Evolutionary conservation across 495 filamentous ascomycete species (phyloP).

Genomic region (Chaetomium tenue): DNA sequence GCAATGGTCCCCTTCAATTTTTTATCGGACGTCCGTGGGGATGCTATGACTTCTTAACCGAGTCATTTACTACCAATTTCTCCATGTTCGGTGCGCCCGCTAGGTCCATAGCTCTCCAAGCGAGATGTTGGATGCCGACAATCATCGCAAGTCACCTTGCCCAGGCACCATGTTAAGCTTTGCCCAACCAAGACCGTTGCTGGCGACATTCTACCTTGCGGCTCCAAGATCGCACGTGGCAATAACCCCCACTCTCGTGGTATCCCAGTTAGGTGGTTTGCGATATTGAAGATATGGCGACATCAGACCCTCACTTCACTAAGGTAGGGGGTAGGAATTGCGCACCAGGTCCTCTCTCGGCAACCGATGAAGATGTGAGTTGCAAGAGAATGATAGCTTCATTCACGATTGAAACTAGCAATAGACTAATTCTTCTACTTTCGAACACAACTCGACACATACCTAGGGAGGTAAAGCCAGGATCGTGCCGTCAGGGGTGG

Average conservation of each 20-base stretch:
- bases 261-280: background rate
- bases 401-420: too few species aligned
- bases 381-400: too few species aligned
- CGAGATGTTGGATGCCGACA: background rate
- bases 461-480: too few species aligned
- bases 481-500: too few species aligned
- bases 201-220: background rate
- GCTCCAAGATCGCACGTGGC: conserved; percentile 5
- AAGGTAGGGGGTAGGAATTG: background rate
- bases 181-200: background rate
- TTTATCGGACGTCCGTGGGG: conserved; percentile 14
- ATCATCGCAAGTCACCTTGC: background rate
- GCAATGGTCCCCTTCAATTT: background rate
- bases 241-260: background rate
- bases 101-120: background rate
- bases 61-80: background rate
- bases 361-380: too few species aligned
- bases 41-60: background rate
- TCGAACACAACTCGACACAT: too few species aligned
- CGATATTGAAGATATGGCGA: background rate
- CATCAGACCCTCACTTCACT: background rate
- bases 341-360: too few species aligned
- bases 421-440: too few species aligned
- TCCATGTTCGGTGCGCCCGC: background rate
- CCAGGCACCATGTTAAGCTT: background rate